These are phyloP conservation scores for Candida mesenterica DNA, from an alignment of 1,139 yeast species.

Conservation along the genomic window DNA sequence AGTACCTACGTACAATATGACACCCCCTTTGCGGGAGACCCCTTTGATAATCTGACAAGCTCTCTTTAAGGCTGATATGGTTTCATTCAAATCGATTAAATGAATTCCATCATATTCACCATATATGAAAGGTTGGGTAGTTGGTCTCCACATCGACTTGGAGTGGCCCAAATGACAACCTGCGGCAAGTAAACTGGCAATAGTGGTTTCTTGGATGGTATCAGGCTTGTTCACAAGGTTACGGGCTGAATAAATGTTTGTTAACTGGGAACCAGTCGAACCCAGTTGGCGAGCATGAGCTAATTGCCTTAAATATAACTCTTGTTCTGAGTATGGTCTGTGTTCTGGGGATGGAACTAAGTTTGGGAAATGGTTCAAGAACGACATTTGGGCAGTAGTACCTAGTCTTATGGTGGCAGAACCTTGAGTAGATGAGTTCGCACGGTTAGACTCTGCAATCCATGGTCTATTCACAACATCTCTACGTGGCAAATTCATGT, in stretches of 20 bases:
- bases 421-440: constrained; percentile 1
- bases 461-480: constrained; percentile 39
- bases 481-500: constrained; percentile 34
- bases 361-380: constrained; percentile 35
- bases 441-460: constrained; percentile 13
- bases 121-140: constrained; percentile 81
- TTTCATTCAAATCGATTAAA: constrained; percentile 83
- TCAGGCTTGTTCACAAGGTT: constrained; percentile 62
- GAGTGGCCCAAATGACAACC: constrained; percentile 96
- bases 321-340: constrained; percentile 65
- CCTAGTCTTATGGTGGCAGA: constrained; percentile 19
- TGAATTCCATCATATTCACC: constrained; percentile 90
- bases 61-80: constrained; percentile 69
- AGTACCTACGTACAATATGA: constrained; percentile 82
- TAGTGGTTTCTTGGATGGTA: constrained; percentile 53
- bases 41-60: constrained; percentile 81
- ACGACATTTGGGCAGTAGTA: constrained; percentile 34
- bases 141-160: constrained; percentile 74
- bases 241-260: constrained; percentile 68
- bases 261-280: constrained; percentile 63
- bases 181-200: constrained; percentile 76
- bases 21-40: constrained; percentile 80
- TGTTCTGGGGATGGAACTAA: constrained; percentile 46
- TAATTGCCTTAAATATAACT: constrained; percentile 69
- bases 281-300: constrained; percentile 49